Evolutionary conservation across 495 filamentous ascomycete species (phyloP), one percentile per base, ranked within the genome.

Genomic region (Hypoxylon trugodes): DNA sequence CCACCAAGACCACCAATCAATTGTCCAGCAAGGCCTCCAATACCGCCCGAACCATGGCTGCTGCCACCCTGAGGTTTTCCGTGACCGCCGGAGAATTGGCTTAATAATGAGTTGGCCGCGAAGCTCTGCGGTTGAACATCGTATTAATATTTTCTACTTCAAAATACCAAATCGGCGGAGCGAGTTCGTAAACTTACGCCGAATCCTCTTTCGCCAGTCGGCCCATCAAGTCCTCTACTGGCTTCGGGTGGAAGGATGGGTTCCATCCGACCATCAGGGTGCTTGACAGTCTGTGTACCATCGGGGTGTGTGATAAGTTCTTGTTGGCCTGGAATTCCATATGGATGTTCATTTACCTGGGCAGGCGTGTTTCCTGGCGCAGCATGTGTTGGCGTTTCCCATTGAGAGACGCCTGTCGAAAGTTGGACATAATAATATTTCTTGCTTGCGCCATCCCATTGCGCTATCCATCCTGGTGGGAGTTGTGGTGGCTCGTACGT

Each of bases 381-480:
- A 32, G 88, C 79, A 50, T 87, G 79, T 15, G 86, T 90, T 18
- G 90, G 90, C 10, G 89, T 81, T 2, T 92, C 88, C 90, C 90
- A 94, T 74, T 90, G 89, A 38, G 87, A 90, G 21, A 86, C 78
- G 18, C 89, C 90, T 2, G 89, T 93, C 36, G 87, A 83, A 32
- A 90, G 79, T 65, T 92, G 88, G 25, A 94, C 90, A 69, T 83
- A 94, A 72, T 94, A 94, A 75, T 92, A 94, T 69, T 89, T 87
- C 38, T 85, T 84, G 47, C 82, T 86, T 38, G 79, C 70, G 43
- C 85, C 87, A 70, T 94, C 90, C 89, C 90, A 93, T 74, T 94
- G 90, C 15, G 90, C 88, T 59, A 93, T 89, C 89, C 89, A 92
- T 61, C 89, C 89, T n/a, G 85, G 77, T 12, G 89, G 89, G 18